Evolutionary conservation across 768 basidiomycete species (phyloP), one percentile per base, ranked within the genome.

Genomic region (Boletus rubropictus): DNA sequence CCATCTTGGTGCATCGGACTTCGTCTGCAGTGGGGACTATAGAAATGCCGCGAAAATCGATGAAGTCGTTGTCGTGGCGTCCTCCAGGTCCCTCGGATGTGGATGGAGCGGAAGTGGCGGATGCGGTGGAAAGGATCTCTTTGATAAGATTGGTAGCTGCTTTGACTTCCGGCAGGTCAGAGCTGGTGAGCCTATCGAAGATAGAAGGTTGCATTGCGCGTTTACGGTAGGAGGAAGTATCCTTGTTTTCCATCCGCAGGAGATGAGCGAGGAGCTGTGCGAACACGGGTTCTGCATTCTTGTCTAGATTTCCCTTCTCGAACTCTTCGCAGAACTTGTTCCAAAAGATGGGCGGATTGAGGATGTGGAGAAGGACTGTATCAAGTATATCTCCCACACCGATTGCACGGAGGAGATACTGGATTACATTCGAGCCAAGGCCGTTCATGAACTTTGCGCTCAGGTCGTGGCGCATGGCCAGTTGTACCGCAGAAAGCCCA

Each of bases 31-130:
- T 81, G 1, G 84, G 84, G 5, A 82, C 63, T 35, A 86, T 80
- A n/a, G 77, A 62, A 18, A 86, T 81, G 8, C 75, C 50, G 6
- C 77, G 76, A 51, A 82, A 86, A 43, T 84, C 73, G 12, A 62
- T 63, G 39, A 78, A 78, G 58, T 86, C 84, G 42, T 86, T 86
- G 53, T 84, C 82, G 46, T 86, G 84, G 3, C 84, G 71, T 4
- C 83, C 84, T 0, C 84, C 84, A 1, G 84, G 78, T 8, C 65
- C 62, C 17, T 58, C 52, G 9, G 42, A 37, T 3, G 40, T 54
- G 11, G 61, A 56, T 15, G 52, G 41, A 6, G 49, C 39, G 15
- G 61, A 58, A 7, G 54, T 54, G 18, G 48, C 20, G 5, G 54
- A 59, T 22, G 57, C 52, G 9, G 67, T 63, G 28, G 63, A 56